A percentile compares a stretch with the other conserved stretches of the same genome.
These are phyloP conservation scores for Umbilicaria muhlenbergii DNA, from an alignment of 495 filamentous ascomycete species.

Conservation along the genomic window DNA sequence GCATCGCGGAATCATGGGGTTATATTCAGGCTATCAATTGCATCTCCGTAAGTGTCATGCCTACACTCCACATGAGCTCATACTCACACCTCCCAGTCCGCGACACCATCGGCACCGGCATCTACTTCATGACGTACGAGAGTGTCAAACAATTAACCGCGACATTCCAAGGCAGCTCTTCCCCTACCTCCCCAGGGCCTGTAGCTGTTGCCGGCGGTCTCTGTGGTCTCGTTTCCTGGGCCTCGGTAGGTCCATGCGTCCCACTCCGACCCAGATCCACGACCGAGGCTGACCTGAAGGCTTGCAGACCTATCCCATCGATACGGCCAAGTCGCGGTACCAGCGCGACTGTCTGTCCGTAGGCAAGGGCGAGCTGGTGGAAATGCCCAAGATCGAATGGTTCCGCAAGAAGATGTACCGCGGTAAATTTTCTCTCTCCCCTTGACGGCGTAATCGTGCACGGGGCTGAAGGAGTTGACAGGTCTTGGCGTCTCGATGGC, in stretches of 20 bases:
- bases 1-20: slow-evolving; percentile 48
- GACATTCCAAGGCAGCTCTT: slow-evolving; percentile 47
- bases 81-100: slow-evolving; percentile 35
- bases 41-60: slow-evolving; percentile 48
- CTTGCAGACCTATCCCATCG: slow-evolving; percentile 53
- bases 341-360: slow-evolving; percentile 64
- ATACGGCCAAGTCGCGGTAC: slow-evolving; percentile 71
- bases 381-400: slow-evolving; percentile 52
- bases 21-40: slow-evolving; percentile 64
- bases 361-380: slow-evolving; percentile 39
- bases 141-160: slow-evolving; percentile 62
- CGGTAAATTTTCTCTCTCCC: slow-evolving; percentile 16
- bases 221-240: slow-evolving; percentile 71
- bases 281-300: not conserved
- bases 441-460: not conserved
- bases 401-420: slow-evolving; percentile 58
- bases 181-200: slow-evolving; percentile 55
- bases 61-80: slow-evolving; percentile 1
- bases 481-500: slow-evolving; percentile 68
- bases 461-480: slow-evolving; percentile 9
- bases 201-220: slow-evolving; percentile 60
- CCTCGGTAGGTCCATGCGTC: slow-evolving; percentile 40
- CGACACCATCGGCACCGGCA: slow-evolving; percentile 65
- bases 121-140: slow-evolving; percentile 80
- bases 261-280: not conserved